Evolutionary conservation across 2,329 filamentous ascomycete genomes (phyloP), one percentile per base, ranked within the genome.

Genomic region (Botrytis sinoallii): DNA sequence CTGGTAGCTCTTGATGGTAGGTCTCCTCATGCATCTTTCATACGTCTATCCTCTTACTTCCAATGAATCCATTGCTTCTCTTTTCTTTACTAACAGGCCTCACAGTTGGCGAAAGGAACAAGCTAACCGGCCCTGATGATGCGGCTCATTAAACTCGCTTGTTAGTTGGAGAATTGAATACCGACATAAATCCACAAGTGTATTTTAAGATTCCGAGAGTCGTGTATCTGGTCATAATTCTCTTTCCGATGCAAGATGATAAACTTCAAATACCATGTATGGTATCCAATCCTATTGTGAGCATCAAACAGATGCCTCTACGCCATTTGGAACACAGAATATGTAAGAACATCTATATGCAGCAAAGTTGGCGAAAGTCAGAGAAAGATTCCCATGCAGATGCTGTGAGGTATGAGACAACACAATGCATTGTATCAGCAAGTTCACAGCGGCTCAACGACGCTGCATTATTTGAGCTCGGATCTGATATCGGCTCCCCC

Each of bases 1-100:
- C 82, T 97, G 77, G 93, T 97, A 32, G 93, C 93, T 22, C 82
- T 97, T 73, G 91, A 97, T 83, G 92, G 89, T 90, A 83, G 82
- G 88, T 84, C 29, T 29, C 60, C 60, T 55, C 29, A 48, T 12
- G 7, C 48, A 29, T 35, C 9, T 52, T 38, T 16, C 4, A 46
- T 32, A 1, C 14, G 63, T 52, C 12, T 32, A n/a, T 7, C 16
- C 38, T 42, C 66, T 32, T n/a, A 14, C 38, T 22, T 18, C 18
- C 14, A 4, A 42, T 32, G 35, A 22, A 29, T 68, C 25, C 55
- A 57, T 9, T 32, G 12, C 20, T 29, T 10, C 48, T 64, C 16
- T 35, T 14, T 5, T 18, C 18, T 44, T 8, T 16, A 55, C 66
- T 69, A 32, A 69, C 48, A 42, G n/a, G 55, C 18, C 38, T 38